Percentiles rank a stretch among this genome's conserved stretches.
Evolutionary conservation across 352 stramenopile species (phyloP).

Genomic region (Globisporangium nodosum): DNA sequence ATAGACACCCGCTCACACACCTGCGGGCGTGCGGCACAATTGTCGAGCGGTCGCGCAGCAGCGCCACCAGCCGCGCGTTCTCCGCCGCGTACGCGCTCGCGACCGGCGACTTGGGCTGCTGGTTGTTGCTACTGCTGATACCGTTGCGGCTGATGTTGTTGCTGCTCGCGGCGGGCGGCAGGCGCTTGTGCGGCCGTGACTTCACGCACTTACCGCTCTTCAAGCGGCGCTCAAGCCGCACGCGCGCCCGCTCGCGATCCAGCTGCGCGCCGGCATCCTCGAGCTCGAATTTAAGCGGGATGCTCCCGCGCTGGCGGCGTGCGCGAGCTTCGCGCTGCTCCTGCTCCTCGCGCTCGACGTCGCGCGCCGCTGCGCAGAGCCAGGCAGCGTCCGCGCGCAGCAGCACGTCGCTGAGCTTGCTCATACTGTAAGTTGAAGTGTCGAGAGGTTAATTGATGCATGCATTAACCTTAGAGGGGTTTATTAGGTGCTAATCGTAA

Average conservation of each 20-base stretch:
- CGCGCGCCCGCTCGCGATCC: slow-evolving; percentile 43
- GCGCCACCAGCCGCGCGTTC: slow-evolving; percentile 45
- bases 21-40: neutral
- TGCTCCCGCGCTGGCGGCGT: slow-evolving; percentile 80
- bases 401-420: slow-evolving; percentile 20
- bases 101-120: neutral
- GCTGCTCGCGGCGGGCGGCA: slow-evolving; percentile 6
- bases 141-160: no score
- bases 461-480: no score
- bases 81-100: slow-evolving; percentile 52
- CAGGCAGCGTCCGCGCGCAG: slow-evolving; percentile 48
- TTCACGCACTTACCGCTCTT: neutral
- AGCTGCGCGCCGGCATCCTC: slow-evolving; percentile 30
- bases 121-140: slow-evolving; percentile 21
- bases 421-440: neutral
- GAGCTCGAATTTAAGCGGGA: slow-evolving; percentile 49
- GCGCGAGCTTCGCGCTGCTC: slow-evolving; percentile 92
- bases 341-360: slow-evolving; percentile 82
- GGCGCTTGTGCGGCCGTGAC: neutral
- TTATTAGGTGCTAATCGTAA: no score
- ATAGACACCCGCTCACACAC: neutral
- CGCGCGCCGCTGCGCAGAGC: slow-evolving; percentile 48
- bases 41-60: slow-evolving; percentile 36
- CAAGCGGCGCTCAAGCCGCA: slow-evolving; percentile 30
- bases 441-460: no score